phyloP scores from a whole-genome alignment of 2,329 filamentous ascomycete species.

The Aspergillus uvarum region DNA sequence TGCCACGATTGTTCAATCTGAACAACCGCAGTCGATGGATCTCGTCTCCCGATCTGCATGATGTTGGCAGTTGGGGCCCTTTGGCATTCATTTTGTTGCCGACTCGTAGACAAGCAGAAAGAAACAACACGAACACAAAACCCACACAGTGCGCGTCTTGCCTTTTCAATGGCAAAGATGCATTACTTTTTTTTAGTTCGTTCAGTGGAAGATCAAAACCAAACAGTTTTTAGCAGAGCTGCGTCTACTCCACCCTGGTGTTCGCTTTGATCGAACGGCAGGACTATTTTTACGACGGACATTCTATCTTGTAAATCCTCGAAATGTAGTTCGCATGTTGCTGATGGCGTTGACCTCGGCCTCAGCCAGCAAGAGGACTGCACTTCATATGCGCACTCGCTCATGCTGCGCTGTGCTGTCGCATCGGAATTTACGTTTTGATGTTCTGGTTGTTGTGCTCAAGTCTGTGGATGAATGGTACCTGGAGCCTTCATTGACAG shows the following conservation, averaged over 20 bases:
- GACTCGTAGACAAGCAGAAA: background rate
- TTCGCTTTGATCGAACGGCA: slow-evolving; percentile 40
- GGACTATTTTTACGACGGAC: slow-evolving; percentile 50
- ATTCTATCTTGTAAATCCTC: slow-evolving; percentile 21
- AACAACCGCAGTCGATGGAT: background rate
- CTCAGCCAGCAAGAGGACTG: background rate
- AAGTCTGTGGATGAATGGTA: too few relatives aligned
- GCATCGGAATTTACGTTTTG: too few relatives aligned
- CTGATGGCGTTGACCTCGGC: too few relatives aligned
- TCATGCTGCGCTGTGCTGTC: too few relatives aligned
- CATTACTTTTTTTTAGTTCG: slow-evolving; percentile 45
- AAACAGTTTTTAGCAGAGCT: slow-evolving; percentile 51
- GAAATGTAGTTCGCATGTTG: background rate
- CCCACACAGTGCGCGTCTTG: slow-evolving; percentile 42
- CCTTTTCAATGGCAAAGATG: slow-evolving; percentile 38
- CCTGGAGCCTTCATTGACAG: too few relatives aligned
- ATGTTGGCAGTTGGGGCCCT: background rate
- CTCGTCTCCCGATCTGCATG: background rate
- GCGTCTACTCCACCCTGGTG: slow-evolving; percentile 53
- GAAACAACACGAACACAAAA: slow-evolving; percentile 2
- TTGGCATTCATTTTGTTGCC: background rate
- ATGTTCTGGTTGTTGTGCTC: too few relatives aligned
- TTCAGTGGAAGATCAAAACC: slow-evolving; percentile 50
- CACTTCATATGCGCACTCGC: too few relatives aligned
- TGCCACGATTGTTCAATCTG: background rate